Base-by-base conservation (phyloP, 2,329 filamentous ascomycete species). In the Penicillium brasilianum region DNA sequence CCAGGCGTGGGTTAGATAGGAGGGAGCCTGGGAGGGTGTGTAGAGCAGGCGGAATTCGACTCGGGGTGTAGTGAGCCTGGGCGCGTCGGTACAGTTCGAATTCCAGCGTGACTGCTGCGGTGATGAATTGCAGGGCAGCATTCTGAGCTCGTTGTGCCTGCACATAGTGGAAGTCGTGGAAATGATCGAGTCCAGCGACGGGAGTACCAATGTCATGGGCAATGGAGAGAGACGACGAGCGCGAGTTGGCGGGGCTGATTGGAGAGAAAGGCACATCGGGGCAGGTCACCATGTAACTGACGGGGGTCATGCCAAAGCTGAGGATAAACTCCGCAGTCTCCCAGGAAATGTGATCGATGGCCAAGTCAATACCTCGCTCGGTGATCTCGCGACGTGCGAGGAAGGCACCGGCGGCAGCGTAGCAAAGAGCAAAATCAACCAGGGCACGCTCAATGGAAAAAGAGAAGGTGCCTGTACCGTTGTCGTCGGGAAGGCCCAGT, bases 341-440 rank as follows among this genome's bases (percentile, higher is more conserved):
- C 74, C 73, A 76, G 43, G 64, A 59, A 3, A 76, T 63, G 3
- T 66, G 49, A 0, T 60, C 58, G 3, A 69, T 39, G 7, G 66
- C 69, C 32, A 77, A 55, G 1, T 64, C 53, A 32, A 76, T 63
- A 0, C 72, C 75, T 0, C 65, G 60, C 10, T 70, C 57, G n/a
- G 70, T 61, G 44, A 76, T 63, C 1, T 60, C 60, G 4, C 46
- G 54, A 7, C 69, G 51, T 7, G 65, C 64, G 18, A 77, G 64
- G 55, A 77, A 77, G 0, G 71, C 69, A 0, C 74, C 75, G 0
- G 68, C 67, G 1, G 66, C 60, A 16, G 69, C 71, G 57, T 77
- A 77, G 56, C 70, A 74, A 7, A 76, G 39, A 14, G 70, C 67
- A 34, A 77, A 66, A 30, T 74, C 71, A 20, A 70, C 65, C 58